Conservation (phyloP, 345 rosid species). For the Camelina laxa region DNA sequence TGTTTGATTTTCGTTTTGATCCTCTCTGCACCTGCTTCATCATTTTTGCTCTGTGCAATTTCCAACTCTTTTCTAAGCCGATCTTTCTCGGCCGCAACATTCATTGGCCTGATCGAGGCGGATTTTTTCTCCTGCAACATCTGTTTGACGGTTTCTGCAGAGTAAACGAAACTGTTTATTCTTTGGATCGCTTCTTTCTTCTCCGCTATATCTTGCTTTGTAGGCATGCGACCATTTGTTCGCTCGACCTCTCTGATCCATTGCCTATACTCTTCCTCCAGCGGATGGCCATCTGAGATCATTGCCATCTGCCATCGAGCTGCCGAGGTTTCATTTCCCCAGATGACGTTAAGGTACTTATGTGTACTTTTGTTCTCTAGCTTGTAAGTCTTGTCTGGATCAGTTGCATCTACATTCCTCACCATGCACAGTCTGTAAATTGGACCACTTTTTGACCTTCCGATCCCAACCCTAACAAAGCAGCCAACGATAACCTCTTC, state of each 20-base stretch:
- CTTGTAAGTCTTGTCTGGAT: conserved; percentile 77
- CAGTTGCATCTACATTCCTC: conserved; percentile 88
- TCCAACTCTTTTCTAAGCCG: conserved; percentile 87
- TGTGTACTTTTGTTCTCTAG: conserved; percentile 80
- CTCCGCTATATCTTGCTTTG: conserved; percentile 79
- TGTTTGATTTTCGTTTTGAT: conserved; percentile 73
- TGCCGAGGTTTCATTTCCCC: conserved; percentile 94
- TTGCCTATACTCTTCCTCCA: conserved; percentile 88
- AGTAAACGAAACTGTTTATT: conserved; percentile 78
- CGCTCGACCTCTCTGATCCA: conserved; percentile 92
- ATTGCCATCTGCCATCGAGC: conserved; percentile 99
- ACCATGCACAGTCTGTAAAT: conserved; percentile 91
- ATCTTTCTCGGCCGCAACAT: conserved; percentile 97
- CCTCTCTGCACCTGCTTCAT: conserved; percentile 78
- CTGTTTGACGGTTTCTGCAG: conserved; percentile 93
- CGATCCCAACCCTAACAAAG: conserved; percentile 94
- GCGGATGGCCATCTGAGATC: conserved; percentile 91
- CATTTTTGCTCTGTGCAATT: conserved; percentile 69
- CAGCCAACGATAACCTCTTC: conserved; percentile 96
- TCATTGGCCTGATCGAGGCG: conserved; percentile 80
- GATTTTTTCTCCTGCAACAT: conserved; percentile 98
- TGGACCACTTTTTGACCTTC: conserved; percentile 76
- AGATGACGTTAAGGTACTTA: conserved; percentile 82
- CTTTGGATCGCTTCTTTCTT: conserved; percentile 82
- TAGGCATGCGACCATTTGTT: conserved; percentile 79